Conservation (phyloP, 768 basidiomycete genomes). For the Agrocybe chaxingu region DNA sequence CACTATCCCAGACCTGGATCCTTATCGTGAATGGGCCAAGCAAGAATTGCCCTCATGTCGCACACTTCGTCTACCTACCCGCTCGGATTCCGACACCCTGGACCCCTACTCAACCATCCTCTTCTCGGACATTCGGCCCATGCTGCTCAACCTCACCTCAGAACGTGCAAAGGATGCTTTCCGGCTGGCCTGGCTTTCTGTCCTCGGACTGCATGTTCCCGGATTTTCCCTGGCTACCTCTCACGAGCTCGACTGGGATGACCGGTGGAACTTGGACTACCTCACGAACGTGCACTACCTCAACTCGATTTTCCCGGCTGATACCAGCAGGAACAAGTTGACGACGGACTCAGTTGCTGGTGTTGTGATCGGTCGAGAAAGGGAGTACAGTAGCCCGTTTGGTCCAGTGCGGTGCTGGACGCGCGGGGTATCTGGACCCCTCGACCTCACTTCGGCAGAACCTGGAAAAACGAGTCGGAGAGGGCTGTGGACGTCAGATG, state of each 20-base stretch:
- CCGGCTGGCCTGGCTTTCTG: constrained; percentile 66
- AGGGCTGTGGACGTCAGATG: constrained; percentile 39
- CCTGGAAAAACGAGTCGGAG: constrained; percentile 24
- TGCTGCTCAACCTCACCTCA: constrained; percentile 48
- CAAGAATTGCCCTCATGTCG: constrained; percentile 53
- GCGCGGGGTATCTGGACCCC: constrained; percentile 45
- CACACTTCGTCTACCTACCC: constrained; percentile 42
- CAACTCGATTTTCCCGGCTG: constrained; percentile 49
- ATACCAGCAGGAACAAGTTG: constrained; percentile 26
- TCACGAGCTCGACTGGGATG: constrained; percentile 49
- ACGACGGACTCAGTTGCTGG: constrained; percentile 64
- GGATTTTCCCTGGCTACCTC: constrained; percentile 44
- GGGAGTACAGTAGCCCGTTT: constrained; percentile 56
- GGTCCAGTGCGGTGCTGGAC: constrained; percentile 71
- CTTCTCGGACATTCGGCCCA: constrained; percentile 65
- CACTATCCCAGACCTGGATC: constrained; percentile 42
- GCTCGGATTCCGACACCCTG: constrained; percentile 46
- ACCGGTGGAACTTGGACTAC: constrained; percentile 59
- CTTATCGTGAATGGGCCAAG: constrained; percentile 63
- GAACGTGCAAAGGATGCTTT: constrained; percentile 49
- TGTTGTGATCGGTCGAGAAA: constrained; percentile 62
- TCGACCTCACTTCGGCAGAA: constrained; percentile 38
- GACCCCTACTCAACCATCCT: constrained; percentile 77
- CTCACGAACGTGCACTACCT: constrained; percentile 45
- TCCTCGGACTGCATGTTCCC: constrained; percentile 70